Base-by-base conservation (phyloP, 768 basidiomycete species). In the Clathrus columnatus region DNA sequence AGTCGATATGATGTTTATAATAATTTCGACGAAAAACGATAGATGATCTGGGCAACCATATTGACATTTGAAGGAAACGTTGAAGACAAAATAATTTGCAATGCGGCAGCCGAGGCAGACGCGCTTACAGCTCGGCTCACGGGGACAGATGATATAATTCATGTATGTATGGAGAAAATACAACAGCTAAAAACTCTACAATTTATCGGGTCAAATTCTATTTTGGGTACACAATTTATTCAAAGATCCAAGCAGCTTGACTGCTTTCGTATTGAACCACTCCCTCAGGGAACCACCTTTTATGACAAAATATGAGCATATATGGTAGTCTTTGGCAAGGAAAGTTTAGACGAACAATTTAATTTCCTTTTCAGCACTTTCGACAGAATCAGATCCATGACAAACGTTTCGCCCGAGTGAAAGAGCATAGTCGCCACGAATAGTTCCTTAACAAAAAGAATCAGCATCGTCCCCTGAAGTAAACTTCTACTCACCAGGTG, bases 331-430 rank as follows among this genome's bases (percentile, higher is more conserved):
- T n/a, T n/a, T n/a, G n/a, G n/a, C n/a, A n/a, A 27, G 27, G 30
- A 55, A 57, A 17, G 41, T 26, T 16, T 50, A 10, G 20, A 75
- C 88, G 64, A 62, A 95, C 87, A 99, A 83, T 43, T 73, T 75
- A 64, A 99, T 97, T 75, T 99, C 95, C 77, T 94, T 93, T 72
- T 97, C 82, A 30, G 90, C 90, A 62, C 69, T 88, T 71, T 91
- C 90, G 61, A 91, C 86, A 52, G 87, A 78, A 72, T 92, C 91
- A 50, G 89, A 91, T 57, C 91, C 90, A 67, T 93, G 90, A 75
- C 87, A 89, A 70, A 92, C 87, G 78, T 94, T 95, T 65, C 91
- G 90, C 57, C 93, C 95, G 63, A 93, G 87, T 62, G 92, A 90
- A 64, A 98, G 85, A 64, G 84, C 86, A 73, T 79, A 96, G 76